Evolutionary conservation across 352 stramenopile species (phyloP).

Genomic region (Phytophthora fragariae): DNA sequence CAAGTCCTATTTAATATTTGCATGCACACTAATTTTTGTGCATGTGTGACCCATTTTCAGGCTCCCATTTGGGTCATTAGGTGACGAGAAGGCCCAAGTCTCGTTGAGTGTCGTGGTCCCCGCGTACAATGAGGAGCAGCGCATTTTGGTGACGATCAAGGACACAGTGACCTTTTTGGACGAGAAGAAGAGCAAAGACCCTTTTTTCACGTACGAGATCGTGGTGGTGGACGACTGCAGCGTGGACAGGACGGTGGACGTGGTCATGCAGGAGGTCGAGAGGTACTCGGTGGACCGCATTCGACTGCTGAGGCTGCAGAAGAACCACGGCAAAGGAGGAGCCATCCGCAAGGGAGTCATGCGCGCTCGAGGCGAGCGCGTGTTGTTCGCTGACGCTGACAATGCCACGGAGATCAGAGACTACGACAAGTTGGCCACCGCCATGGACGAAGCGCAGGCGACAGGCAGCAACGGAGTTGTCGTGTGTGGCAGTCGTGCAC

Average conservation of each 20-base stretch:
- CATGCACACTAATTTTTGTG: constrained; percentile 2
- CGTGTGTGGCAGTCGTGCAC: constrained; percentile 91
- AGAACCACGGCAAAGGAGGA: constrained; percentile 94
- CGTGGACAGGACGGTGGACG: constrained; percentile 77
- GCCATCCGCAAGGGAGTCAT: constrained; percentile 91
- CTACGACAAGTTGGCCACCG: constrained; percentile 78
- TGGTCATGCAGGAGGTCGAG: constrained; percentile 68
- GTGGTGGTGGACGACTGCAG: constrained; percentile 95
- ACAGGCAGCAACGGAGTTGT: constrained; percentile 57
- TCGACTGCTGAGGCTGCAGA: constrained; percentile 77
- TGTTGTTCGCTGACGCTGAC: constrained; percentile 94
- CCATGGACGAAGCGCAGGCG: constrained; percentile 49
- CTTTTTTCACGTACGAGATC: constrained; percentile 82
- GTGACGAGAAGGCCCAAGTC: constrained; percentile 57
- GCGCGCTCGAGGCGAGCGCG: constrained; percentile 75
- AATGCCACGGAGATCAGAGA: constrained; percentile 93
- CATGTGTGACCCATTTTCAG: constrained; percentile 26
- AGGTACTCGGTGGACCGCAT: constrained; percentile 61
- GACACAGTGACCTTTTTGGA: constrained; percentile 91
- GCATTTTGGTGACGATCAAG: constrained; percentile 92
- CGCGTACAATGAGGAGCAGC: constrained; percentile 95
- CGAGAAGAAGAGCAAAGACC: constrained; percentile 54
- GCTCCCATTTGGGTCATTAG: constrained; percentile 63
- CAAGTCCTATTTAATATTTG: constrained; percentile 4
- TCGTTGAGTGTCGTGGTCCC: constrained; percentile 94